Percentiles rank a stretch among this genome's conserved stretches.
phyloP scores from a whole-genome alignment of 78 protist species.

The Tieghemostelium lacteum region DNA sequence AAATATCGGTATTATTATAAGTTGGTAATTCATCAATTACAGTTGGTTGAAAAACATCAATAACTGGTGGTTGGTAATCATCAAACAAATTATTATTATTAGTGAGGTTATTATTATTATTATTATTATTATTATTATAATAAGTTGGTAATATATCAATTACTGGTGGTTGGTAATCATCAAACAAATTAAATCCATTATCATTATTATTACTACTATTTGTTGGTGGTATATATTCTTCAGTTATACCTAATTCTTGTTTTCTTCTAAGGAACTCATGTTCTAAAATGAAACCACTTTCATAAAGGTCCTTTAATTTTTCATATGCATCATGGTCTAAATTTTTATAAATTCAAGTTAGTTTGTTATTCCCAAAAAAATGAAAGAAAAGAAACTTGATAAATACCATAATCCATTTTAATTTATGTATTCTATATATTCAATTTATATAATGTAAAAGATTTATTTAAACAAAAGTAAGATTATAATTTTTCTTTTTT shows the following conservation, averaged over 20 bases:
- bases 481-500: no score
- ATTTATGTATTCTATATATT: no score
- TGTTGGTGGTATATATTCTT: no score
- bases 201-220: not conserved
- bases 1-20: not conserved
- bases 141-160: no score
- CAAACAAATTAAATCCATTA: not conserved
- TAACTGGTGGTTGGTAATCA: no score
- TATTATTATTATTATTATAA: not conserved
- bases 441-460: not conserved
- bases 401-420: no score
- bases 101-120: not conserved
- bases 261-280: constrained; percentile 43
- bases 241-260: constrained; percentile 30
- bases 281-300: constrained; percentile 37
- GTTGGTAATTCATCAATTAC: not conserved
- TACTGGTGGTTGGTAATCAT: not conserved
- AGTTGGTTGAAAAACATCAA: no score
- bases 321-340: no score
- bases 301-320: constrained; percentile 38
- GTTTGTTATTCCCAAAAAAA: no score
- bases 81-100: not conserved
- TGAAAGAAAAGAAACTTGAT: no score
- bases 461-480: no score
- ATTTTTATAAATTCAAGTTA: no score